phyloP scores from a whole-genome alignment of 306 rosid genomes.

The Comarum palustre region DNA sequence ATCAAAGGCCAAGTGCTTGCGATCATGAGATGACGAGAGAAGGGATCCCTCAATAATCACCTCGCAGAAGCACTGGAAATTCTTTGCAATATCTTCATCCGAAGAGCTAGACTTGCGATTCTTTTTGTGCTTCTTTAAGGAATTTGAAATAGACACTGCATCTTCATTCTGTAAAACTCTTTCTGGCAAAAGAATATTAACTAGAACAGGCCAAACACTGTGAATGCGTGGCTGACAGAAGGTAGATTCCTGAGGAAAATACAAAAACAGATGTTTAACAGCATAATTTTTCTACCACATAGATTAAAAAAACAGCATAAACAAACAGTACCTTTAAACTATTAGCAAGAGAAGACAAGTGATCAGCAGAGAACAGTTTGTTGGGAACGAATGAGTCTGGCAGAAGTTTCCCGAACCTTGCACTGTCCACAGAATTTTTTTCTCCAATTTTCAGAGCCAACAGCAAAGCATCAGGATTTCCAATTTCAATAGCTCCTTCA shows the following conservation, averaged over 20 bases:
- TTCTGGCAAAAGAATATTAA: conserved; percentile 64
- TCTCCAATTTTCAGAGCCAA: conserved; percentile 68
- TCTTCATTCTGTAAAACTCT: conserved; percentile 64
- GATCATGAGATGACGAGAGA: conserved; percentile 93
- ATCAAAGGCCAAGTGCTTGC: conserved; percentile 85
- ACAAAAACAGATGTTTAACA: conserved; percentile 9
- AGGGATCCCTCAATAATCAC: conserved; percentile 81
- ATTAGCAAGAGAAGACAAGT: conserved; percentile 61
- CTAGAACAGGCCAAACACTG: conserved; percentile 77
- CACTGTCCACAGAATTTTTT: conserved; percentile 41
- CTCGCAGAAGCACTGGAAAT: conserved; percentile 63
- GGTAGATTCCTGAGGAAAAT: conserved; percentile 76
- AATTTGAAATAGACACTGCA: conserved; percentile 57
- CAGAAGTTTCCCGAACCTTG: conserved; percentile 56
- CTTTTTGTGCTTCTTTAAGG: conserved; percentile 79
- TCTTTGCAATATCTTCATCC: conserved; percentile 68
- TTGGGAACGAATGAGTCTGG: conserved; percentile 64
- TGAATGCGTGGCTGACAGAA: conserved; percentile 96
- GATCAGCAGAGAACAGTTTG: conserved; percentile 59
- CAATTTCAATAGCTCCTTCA: conserved; percentile 63
- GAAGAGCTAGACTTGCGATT: conserved; percentile 72
- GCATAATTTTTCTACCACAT: neutral
- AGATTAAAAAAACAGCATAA: neutral
- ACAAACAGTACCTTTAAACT: conserved; percentile 66
- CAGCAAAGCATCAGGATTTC: conserved; percentile 92